Evolutionary conservation across 805 yeast species (phyloP), one percentile per base, ranked within the genome.

Genomic region (Lachancea quebecensis): DNA sequence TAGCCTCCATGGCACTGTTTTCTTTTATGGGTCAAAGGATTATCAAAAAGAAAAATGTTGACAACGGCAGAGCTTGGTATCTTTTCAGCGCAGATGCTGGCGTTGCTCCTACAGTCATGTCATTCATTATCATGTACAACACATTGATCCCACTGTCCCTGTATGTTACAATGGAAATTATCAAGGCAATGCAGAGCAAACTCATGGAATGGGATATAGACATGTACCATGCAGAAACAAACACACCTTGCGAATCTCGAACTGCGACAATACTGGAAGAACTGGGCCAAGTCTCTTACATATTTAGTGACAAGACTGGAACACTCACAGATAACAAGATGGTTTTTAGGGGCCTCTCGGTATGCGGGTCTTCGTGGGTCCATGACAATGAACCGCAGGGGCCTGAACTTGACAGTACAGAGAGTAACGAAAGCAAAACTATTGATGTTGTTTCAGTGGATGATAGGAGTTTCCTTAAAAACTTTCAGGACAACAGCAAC

Each of bases 251-350:
- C 39, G 96, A 86, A 55, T 95, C 96, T 0, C 81, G 91, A 60
- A 90, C 98, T 0, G 96, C 98, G 0, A 86, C 97, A 0, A 88
- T 93, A 53, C 75, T 93, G 52, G 99, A 93, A 62, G 99, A 93
- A 65, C 70, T 93, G 55, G 99, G 99, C 2, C 99, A 93, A 62
- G 97, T 95, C 1, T 83, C 95, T 40, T 90, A 91, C 59, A 76
- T 93, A 2, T 93, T 93, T 62, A 85, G 96, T 49, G 99, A 93
- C 65, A 93, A 93, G 64, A 93, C 99, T 0, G 99, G 99, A 9
- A 93, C 99, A 0, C 73, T 93, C 49, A 93, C 99, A 0, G 98
- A 93, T 56, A 93, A 93, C 60, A 68, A 82, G 55, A 93, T 93
- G 99, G 68, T 91, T 25, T 93, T 93, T 63, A 74, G 96, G 38